Conservation (phyloP, 345 rosid genomes). For the Salix koriyanagi region DNA sequence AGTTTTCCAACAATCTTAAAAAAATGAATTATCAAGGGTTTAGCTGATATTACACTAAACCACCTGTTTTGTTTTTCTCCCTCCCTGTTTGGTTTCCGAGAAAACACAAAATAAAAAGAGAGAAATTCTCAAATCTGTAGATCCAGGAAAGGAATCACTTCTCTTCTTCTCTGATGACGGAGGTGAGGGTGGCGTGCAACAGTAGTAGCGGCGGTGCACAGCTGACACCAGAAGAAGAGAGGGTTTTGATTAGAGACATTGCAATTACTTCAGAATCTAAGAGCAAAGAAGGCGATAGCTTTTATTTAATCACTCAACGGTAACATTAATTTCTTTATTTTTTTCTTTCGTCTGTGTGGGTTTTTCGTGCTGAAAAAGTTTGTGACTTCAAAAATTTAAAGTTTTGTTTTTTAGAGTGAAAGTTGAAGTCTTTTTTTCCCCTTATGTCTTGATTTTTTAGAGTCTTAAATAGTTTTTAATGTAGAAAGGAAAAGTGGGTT, state of each 20-base stretch:
- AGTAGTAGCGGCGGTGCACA: conserved; percentile 42
- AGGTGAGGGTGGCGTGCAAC: conserved; percentile 46
- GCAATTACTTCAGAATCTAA: conserved; percentile 82
- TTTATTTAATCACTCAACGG: conserved; percentile 88
- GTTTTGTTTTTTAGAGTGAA: background rate
- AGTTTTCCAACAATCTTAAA: background rate
- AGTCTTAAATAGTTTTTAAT: background rate
- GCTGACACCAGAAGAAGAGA: conserved; percentile 87
- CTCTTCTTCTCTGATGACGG: conserved; percentile 39
- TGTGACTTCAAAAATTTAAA: background rate
- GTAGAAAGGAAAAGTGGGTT: background rate
- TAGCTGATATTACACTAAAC: background rate
- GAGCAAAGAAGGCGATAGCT: conserved; percentile 81
- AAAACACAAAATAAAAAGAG: background rate
- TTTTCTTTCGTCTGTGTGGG: background rate
- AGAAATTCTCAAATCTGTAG: background rate
- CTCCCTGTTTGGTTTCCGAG: conserved; percentile 6
- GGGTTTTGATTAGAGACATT: conserved; percentile 87
- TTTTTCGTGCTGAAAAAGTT: background rate
- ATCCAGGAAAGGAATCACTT: background rate
- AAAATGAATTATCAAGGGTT: background rate
- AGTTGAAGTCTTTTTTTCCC: background rate
- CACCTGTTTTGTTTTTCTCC: background rate
- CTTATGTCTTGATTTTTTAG: background rate
- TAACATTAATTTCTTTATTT: background rate